Evolutionary conservation across 805 yeast genomes (phyloP).

Genomic region (Yamadazyma olivae): DNA sequence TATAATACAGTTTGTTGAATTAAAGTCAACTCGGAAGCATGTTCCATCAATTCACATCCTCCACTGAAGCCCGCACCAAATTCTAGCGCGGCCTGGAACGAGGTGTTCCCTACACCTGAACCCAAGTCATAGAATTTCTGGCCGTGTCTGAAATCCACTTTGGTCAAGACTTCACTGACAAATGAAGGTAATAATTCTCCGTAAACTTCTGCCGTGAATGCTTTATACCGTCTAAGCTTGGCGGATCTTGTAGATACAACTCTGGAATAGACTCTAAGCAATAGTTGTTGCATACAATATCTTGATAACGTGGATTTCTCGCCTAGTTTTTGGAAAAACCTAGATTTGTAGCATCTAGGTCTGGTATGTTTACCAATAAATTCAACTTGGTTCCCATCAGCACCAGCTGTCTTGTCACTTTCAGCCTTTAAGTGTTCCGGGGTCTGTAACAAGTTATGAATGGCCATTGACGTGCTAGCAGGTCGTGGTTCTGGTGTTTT

Average conservation of each 20-base stretch:
- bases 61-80: slow-evolving; percentile 73
- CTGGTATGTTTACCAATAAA: not conserved
- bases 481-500: not conserved
- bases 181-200: slow-evolving; percentile 86
- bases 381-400: not conserved
- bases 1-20: slow-evolving; percentile 57
- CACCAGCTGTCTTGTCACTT: not conserved
- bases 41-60: slow-evolving; percentile 88
- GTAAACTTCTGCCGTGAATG: slow-evolving; percentile 86
- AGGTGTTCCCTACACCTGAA: slow-evolving; percentile 92
- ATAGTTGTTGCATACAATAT: slow-evolving; percentile 58
- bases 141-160: slow-evolving; percentile 52
- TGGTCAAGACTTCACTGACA: slow-evolving; percentile 56
- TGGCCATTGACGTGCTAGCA: not conserved
- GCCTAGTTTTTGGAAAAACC: slow-evolving; percentile 20
- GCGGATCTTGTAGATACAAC: slow-evolving; percentile 72
- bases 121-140: slow-evolving; percentile 83
- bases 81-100: slow-evolving; percentile 84
- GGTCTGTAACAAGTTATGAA: not conserved
- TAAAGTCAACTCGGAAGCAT: slow-evolving; percentile 68
- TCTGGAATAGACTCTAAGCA: slow-evolving; percentile 72
- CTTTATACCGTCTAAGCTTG: slow-evolving; percentile 66
- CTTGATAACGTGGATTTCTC: slow-evolving; percentile 24
- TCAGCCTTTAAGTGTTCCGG: not conserved
- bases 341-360: slow-evolving; percentile 19